Evolutionary conservation across 352 stramenopile genomes (phyloP), one percentile per base, ranked within the genome.

Genomic region (Poterioochromonas sp.): DNA sequence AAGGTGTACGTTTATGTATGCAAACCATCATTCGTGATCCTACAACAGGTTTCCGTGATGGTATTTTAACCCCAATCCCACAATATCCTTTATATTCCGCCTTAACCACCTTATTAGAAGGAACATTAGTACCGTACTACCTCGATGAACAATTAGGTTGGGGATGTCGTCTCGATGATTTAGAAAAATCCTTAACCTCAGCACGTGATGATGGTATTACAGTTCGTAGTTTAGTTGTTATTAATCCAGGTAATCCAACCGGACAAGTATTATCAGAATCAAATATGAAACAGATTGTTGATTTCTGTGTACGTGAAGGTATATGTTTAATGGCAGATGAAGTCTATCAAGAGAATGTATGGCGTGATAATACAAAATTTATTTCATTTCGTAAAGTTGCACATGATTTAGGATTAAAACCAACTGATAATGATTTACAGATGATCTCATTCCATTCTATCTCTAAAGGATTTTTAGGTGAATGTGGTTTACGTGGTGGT

Each of bases 321-420:
- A 87, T 99, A 43, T 87, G 98, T 43, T 86, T 99, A 63, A 83
- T 99, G 73, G 94, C 95, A 0, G 96, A 99, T 82, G 95, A 99
- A 85, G 96, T 99, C 29, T 99, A 99, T 85, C 96, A 99, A 83
- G 94, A 97, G 82, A 99, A 99, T 87, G 92, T 98, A 65, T 99
- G 98, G 83, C 88, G 89, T 18, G 83, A 93, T 34, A 88, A 20
- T 15, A 49, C 8, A 8, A 41, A 39, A 20, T 71, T 70, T 44
- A 15, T 22, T 70, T 73, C 73, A n/a, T 58, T 68, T 47, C 3
- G 64, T 1, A 78, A 71, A 43, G 88, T 96, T 63, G 86, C 94
- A 76, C 88, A 88, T 63, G 91, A 96, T 76, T 89, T 97, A 86
- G 91, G 90, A 49, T 78, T 85, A 74, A 78, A 80, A 39, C 71